Evolutionary conservation across 1,284 basidiomycete genomes (phyloP), one percentile per base, ranked within the genome.

Genomic region (Apiotrichum veenhuisii): DNA sequence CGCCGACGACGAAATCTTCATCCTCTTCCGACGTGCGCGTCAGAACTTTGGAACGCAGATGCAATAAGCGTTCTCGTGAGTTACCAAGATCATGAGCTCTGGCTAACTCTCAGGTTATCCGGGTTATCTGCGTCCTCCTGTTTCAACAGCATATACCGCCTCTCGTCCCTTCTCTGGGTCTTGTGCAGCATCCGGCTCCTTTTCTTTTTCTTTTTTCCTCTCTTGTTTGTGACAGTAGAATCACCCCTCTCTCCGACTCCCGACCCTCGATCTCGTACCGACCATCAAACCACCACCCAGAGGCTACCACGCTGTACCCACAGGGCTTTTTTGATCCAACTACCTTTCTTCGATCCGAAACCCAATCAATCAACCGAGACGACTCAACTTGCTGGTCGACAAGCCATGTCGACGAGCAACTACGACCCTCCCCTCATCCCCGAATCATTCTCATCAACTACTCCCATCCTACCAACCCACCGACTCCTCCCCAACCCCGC

Each of bases 1-100:
- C 46, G 68, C 66, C 47, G 71, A 76, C 50, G 72, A 73, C 45
- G 76, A 77, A 50, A 71, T 76, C 44, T 72, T 60, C 55, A 47
- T 67, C 26, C 57, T 76, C 50, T 75, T 76, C 58, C 64, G 66
- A 12, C 63, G 58, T 18, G 65, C 63, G 22, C 63, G 63, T 33
- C 57, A 65, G 53, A 60, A 58, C 55, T 63, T 65, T 55, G 62
- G 59, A 26, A 54, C 59, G 41, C 61, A 54, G 52, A 53, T 62
- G 55, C 55, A 55, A 53, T 63, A 54, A 30, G 50, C 40, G 37
- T 43, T 51, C 27, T 42, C 17, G 52, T 48, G 27, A 48, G 46
- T 50, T 25, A 4, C 2, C 2, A 3, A 2, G 12, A 1, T 12
- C 8, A 20, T 40, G 27, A 43, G 20, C 34, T 45, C 11, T 11